Evolutionary conservation across 139 green algal genomes (phyloP).

Genomic region (Eudorina sp.): DNA sequence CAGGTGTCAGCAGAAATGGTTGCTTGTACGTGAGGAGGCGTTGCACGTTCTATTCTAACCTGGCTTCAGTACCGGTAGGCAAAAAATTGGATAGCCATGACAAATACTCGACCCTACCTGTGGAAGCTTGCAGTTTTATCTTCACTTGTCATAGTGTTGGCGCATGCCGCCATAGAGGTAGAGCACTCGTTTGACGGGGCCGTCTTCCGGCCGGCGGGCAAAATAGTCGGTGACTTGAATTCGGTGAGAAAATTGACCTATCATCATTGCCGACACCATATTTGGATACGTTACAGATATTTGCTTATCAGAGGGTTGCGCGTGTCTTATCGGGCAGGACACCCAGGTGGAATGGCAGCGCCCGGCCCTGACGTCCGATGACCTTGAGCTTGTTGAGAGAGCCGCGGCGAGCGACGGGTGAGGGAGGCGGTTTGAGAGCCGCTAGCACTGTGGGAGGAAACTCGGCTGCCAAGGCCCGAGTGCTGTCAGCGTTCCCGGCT

Average conservation of each 20-base stretch:
- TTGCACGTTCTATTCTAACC: too few species aligned
- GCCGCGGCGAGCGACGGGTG: background rate
- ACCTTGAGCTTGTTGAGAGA: background rate
- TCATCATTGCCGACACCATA: too few species aligned
- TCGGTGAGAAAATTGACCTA: conserved; percentile 1
- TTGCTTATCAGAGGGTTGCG: too few species aligned
- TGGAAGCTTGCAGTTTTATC: background rate
- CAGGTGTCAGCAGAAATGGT: too few species aligned
- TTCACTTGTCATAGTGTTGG: background rate
- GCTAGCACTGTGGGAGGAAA: too few species aligned
- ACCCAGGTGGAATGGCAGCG: conserved; percentile 9
- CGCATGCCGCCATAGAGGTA: background rate
- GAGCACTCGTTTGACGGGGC: conserved; percentile 20
- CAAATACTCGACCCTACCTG: background rate
- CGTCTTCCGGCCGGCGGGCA: background rate
- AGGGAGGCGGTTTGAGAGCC: too few species aligned
- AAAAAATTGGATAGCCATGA: background rate
- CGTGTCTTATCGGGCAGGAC: too few species aligned
- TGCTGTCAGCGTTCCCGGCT: too few species aligned
- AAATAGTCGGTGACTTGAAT: conserved; percentile 7
- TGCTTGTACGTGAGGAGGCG: too few species aligned
- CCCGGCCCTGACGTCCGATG: background rate
- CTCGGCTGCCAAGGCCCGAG: too few species aligned
- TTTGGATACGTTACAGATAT: too few species aligned
- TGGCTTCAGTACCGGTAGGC: too few species aligned